These are phyloP conservation scores for Stephanocyclus meneghinianus DNA, from an alignment of 352 stramenopile genomes.

Conservation along the genomic window DNA sequence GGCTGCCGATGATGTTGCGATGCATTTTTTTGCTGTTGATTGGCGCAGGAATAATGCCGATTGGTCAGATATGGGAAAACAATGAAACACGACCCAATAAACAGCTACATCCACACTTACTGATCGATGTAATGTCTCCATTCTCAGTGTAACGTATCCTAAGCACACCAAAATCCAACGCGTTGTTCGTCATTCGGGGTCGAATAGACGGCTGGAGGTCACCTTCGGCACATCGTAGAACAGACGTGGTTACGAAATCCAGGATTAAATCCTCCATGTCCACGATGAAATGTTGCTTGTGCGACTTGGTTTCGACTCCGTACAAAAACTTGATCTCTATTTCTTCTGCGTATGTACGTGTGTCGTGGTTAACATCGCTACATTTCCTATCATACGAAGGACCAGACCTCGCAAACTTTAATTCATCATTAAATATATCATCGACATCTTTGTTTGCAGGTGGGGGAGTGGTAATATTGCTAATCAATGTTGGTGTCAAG, in stretches of 20 bases:
- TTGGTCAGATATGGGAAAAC: background rate
- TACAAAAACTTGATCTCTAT: conserved; percentile 43
- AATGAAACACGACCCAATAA: conserved; percentile 4
- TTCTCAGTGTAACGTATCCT: conserved; percentile 42
- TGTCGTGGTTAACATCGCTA: conserved; percentile 7
- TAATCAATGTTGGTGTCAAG: background rate
- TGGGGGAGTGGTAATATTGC: conserved; percentile 1
- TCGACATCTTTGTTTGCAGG: conserved; percentile 6
- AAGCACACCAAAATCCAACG: conserved; percentile 25
- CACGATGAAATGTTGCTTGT: conserved; percentile 15
- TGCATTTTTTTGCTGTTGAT: conserved; percentile 32
- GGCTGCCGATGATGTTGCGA: conserved; percentile 27
- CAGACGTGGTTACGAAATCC: conserved; percentile 28
- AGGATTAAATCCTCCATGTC: conserved; percentile 44
- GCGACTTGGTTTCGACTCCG: conserved; percentile 27
- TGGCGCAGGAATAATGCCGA: background rate
- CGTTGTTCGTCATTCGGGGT: conserved; percentile 5
- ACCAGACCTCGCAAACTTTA: conserved; percentile 4
- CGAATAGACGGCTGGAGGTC: background rate
- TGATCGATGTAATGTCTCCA: conserved; percentile 38
- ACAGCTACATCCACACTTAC: conserved; percentile 26
- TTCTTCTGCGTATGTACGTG: conserved; percentile 10
- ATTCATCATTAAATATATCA: conserved; percentile 33
- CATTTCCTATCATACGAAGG: conserved; percentile 31
- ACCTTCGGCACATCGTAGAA: conserved; percentile 30